A percentile compares a stretch with the other conserved stretches of the same genome.
Evolutionary conservation across 805 yeast species (phyloP).

Genomic region (Starmerella kuoi): DNA sequence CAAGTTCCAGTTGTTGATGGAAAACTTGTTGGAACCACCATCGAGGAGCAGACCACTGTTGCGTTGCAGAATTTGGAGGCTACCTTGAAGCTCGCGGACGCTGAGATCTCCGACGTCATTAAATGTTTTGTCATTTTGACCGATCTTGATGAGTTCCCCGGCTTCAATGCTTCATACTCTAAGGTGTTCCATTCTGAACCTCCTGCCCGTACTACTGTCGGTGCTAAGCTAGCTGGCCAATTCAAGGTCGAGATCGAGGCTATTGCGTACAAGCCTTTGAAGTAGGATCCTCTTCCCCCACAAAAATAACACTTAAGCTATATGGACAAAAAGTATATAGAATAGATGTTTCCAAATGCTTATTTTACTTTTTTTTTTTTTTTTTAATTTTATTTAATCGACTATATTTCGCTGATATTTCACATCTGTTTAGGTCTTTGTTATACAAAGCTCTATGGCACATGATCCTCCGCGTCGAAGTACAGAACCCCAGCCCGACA

Average conservation of each 20-base stretch:
- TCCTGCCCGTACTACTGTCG: constrained; percentile 19
- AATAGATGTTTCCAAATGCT: too few relatives aligned
- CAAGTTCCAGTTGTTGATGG: constrained; percentile 19
- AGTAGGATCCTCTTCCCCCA: not conserved
- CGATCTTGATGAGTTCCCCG: constrained; percentile 13
- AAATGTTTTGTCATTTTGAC: constrained; percentile 13
- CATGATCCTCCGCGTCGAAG: too few relatives aligned
- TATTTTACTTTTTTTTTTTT: too few relatives aligned
- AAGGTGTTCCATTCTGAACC: constrained; percentile 14
- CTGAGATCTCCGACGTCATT: constrained; percentile 12
- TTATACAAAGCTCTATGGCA: too few relatives aligned
- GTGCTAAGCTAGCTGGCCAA: constrained; percentile 13
- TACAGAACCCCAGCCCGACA: too few relatives aligned
- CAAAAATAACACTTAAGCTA: not conserved
- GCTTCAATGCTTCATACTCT: constrained; percentile 15
- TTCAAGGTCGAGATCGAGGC: constrained; percentile 19
- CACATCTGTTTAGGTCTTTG: too few relatives aligned
- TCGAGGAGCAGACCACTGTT: constrained; percentile 15
- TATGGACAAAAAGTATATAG: not conserved
- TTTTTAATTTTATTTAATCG: too few relatives aligned
- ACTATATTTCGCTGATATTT: too few relatives aligned
- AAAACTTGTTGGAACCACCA: constrained; percentile 14
- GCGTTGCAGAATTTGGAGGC: constrained; percentile 14
- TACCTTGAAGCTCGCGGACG: constrained; percentile 13
- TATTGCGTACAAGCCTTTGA: constrained; percentile 16